Base-by-base conservation (phyloP, 257 asterid species). In the Capsicum rhomboideum region DNA sequence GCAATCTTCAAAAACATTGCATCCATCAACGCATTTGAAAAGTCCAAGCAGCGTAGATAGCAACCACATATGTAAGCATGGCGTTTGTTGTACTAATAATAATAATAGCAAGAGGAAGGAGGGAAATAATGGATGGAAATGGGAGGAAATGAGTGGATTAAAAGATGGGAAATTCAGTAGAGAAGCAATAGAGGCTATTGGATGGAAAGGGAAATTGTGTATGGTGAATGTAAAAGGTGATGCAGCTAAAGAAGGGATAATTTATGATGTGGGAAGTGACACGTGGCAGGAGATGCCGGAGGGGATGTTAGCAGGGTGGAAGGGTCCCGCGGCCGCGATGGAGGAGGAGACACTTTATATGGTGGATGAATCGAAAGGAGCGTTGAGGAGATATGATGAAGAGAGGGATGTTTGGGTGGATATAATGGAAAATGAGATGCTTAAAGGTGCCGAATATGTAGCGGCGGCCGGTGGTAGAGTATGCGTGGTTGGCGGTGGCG, bases 111-210 rank as follows among this genome's bases (percentile, higher is more conserved):
- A 34, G 4, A 34, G 37, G 37, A 34, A 34, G 37, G 37, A 34
- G 37, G 37, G 37, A n/a, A 52, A 37, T 54, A 23, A 14, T 40
- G 82, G 13, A 3, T 87, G 90, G 94, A 77, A 54, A 28, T 94
- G 99, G 99, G 92, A 90, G 80, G 90, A 86, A 84, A 83, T 92
- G 89, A 86, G 89, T 80, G 85, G 82, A 1, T 81, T 93, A 10
- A 91, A 86, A 85, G 97, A 92, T 40, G 93, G 91, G 6, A 91
- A 88, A n/a, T 94, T 95, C 83, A 91, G 99, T 64, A 89, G 99
- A 20, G 99, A 95, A 2, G 97, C 97, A 23, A 94, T 95, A 63
- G 99, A 94, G 26, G 97, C 94, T 0, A 89, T 94, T 0, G 98
- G 94, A 10, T 93, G 98, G 99, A 88, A 90, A 81, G 98, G 94